Percentiles rank a stretch among this genome's conserved stretches.
Conservation (phyloP, 208 protist species). For the Trypanosoma avium region DNA sequence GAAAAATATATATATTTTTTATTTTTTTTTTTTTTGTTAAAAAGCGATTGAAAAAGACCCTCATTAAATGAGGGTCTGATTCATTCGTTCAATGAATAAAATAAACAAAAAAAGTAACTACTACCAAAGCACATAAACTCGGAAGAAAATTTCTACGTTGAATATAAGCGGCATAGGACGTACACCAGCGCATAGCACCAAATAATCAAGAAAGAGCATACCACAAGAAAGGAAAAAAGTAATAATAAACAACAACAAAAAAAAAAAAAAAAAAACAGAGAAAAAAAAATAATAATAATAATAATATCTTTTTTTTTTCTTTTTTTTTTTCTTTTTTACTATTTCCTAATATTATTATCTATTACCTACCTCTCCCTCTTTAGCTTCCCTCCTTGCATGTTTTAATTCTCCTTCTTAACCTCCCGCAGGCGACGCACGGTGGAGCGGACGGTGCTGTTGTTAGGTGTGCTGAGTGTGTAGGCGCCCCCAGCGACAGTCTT, state of each 20-base stretch:
- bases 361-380: background rate
- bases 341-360: background rate
- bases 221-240: background rate
- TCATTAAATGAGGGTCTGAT: too few relatives aligned
- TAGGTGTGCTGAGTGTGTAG: constrained; percentile 94
- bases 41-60: too few relatives aligned
- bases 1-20: too few relatives aligned
- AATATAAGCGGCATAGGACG: background rate
- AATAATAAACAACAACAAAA: too few relatives aligned
- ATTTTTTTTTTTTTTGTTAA: too few relatives aligned
- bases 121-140: background rate
- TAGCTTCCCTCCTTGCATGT: too few relatives aligned
- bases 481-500: constrained; percentile 98
- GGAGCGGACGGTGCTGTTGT: constrained; percentile 96
- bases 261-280: constrained; percentile 17
- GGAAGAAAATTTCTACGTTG: background rate
- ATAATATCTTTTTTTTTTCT: background rate
- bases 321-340: background rate
- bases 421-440: constrained; percentile 98
- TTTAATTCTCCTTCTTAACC: constrained; percentile 73
- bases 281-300: background rate
- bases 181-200: background rate
- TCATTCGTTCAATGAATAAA: too few relatives aligned
- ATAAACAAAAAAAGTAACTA: too few relatives aligned
- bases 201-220: background rate